phyloP scores from a whole-genome alignment of 371 early-diverging fungal species.

The Actinomucor elegans region DNA sequence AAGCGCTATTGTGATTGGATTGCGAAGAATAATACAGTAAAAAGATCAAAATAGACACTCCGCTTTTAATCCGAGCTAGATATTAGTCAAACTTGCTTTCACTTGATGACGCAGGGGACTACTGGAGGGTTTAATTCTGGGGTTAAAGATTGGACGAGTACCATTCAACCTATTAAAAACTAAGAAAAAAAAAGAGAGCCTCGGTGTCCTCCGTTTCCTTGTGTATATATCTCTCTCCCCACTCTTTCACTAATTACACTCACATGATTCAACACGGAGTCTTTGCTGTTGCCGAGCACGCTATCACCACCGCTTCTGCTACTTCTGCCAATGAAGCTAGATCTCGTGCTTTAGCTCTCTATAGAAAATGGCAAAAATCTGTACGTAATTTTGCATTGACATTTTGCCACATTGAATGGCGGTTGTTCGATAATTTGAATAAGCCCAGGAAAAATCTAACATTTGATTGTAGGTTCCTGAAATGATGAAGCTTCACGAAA shows the following conservation, averaged over 20 bases:
- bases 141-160: conserved; percentile 8
- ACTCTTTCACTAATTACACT: conserved; percentile 7
- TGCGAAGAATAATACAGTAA: no score
- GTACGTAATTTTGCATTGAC: conserved; percentile 35
- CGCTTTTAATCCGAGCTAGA: no score
- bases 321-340: conserved; percentile 57
- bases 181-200: not conserved
- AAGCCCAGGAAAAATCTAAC: no score
- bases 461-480: conserved; percentile 69
- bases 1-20: no score
- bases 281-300: conserved; percentile 44
- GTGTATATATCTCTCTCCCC: conserved; percentile 3
- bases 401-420: not conserved
- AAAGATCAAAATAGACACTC: no score
- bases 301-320: conserved; percentile 64
- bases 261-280: conserved; percentile 28
- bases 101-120: conserved; percentile 7
- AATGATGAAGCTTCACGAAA: conserved; percentile 76
- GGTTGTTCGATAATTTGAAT: no score
- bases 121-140: conserved; percentile 7
- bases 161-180: not conserved
- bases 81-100: no score
- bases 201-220: not conserved
- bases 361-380: conserved; percentile 69
- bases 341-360: conserved; percentile 56